These are phyloP conservation scores for Starmerella asiatica DNA, from an alignment of 805 yeast genomes.

Conservation along the genomic window DNA sequence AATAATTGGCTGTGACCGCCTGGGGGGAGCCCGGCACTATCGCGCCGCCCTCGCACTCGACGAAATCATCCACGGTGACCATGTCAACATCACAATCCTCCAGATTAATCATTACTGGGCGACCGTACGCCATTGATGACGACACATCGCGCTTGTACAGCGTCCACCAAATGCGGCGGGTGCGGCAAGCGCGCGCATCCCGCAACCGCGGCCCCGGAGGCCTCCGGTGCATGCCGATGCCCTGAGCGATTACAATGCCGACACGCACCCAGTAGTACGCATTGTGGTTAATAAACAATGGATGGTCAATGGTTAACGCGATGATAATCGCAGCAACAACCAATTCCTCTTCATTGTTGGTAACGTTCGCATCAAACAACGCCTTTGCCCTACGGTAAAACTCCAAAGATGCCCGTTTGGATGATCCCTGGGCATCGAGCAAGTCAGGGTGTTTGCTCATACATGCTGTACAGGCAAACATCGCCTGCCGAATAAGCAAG, in stretches of 20 bases:
- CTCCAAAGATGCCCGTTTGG: slow-evolving; percentile 42
- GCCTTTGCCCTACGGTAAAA: slow-evolving; percentile 64
- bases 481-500: slow-evolving; percentile 55
- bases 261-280: slow-evolving; percentile 57
- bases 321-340: slow-evolving; percentile 50
- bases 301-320: slow-evolving; percentile 63
- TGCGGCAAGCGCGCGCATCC: slow-evolving; percentile 21
- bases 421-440: slow-evolving; percentile 34
- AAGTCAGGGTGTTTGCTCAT: slow-evolving; percentile 42
- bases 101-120: slow-evolving; percentile 54
- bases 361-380: slow-evolving; percentile 54
- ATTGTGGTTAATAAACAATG: slow-evolving; percentile 53
- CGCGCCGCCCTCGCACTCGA: slow-evolving; percentile 6
- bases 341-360: slow-evolving; percentile 46
- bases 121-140: slow-evolving; percentile 58
- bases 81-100: slow-evolving; percentile 69
- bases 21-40: slow-evolving; percentile 34
- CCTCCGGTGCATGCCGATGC: slow-evolving; percentile 55
- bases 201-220: slow-evolving; percentile 16
- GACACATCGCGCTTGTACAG: slow-evolving; percentile 57
- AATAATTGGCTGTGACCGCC: slow-evolving; percentile 31
- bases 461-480: slow-evolving; percentile 55
- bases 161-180: slow-evolving; percentile 60
- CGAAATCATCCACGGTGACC: slow-evolving; percentile 51
- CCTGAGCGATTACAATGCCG: slow-evolving; percentile 59